Conservation (phyloP, 805 yeast species). For the Candida koratica region DNA sequence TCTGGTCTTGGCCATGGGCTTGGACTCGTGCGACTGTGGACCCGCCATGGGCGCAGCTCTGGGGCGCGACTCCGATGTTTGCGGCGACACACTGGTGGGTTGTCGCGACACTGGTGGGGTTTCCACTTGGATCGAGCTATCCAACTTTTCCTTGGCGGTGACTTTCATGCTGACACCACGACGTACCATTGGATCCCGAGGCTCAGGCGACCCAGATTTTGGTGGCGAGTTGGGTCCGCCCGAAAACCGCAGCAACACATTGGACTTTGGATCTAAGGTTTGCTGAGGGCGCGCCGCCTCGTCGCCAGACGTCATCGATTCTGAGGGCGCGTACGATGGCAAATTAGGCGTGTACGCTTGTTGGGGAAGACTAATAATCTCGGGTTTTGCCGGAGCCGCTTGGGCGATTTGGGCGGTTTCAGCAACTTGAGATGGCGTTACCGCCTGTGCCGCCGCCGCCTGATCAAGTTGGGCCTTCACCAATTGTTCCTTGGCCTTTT, state of each 20-base stretch:
- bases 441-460: slow-evolving; percentile 14
- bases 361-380: slow-evolving; percentile 28
- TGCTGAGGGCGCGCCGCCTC: slow-evolving; percentile 27
- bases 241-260: slow-evolving; percentile 35
- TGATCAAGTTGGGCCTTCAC: slow-evolving; percentile 27
- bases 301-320: slow-evolving; percentile 15
- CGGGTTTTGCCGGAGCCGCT: slow-evolving; percentile 9
- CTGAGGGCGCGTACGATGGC: slow-evolving; percentile 5
- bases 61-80: neutral
- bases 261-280: slow-evolving; percentile 32
- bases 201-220: slow-evolving; percentile 11
- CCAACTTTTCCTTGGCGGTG: slow-evolving; percentile 51
- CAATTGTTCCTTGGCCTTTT: slow-evolving; percentile 54
- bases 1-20: slow-evolving; percentile 15
- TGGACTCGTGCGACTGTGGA: slow-evolving; percentile 1
- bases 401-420: slow-evolving; percentile 4
- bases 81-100: slow-evolving; percentile 3
- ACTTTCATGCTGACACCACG: slow-evolving; percentile 60
- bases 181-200: slow-evolving; percentile 46
- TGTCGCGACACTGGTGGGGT: slow-evolving; percentile 1
- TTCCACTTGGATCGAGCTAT: slow-evolving; percentile 10
- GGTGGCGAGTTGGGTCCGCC: slow-evolving; percentile 11
- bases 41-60: slow-evolving; percentile 9
- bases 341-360: slow-evolving; percentile 34
- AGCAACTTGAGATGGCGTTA: neutral